Percentiles rank a stretch among this genome's conserved stretches.
Conservation (phyloP, 2,329 filamentous ascomycete genomes). For the Fusarium duplospermum region DNA sequence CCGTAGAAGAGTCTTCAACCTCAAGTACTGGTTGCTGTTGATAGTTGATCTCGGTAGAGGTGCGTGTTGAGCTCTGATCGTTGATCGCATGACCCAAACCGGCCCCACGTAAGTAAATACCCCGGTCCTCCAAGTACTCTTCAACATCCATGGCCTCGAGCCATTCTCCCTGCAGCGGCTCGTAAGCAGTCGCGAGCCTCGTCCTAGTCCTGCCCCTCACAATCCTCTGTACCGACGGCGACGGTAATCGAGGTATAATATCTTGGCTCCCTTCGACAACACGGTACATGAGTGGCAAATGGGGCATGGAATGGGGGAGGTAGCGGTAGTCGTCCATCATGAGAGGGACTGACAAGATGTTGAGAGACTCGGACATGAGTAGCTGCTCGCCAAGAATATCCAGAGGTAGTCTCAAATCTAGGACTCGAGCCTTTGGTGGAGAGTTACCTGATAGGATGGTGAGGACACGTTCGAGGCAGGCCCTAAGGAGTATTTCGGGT, state of each 20-base stretch:
- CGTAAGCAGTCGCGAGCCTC: not conserved
- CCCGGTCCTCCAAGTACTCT: constrained; percentile 18
- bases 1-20: not conserved
- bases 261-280: not conserved
- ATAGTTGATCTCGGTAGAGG: not conserved
- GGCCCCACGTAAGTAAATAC: not conserved
- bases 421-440: not conserved
- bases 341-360: not conserved
- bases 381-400: constrained; percentile 2
- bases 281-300: constrained; percentile 4
- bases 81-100: not conserved
- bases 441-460: not conserved
- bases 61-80: not conserved
- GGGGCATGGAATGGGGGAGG: not conserved
- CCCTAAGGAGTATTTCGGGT: not conserved
- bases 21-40: not conserved
- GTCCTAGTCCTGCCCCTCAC: constrained; percentile 1
- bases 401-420: not conserved
- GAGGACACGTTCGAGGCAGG: constrained; percentile 1
- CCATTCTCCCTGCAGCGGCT: constrained; percentile 13
- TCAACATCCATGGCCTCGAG: constrained; percentile 13
- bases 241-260: not conserved
- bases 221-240: not conserved
- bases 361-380: not conserved
- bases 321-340: not conserved